Evolutionary conservation across 495 filamentous ascomycete genomes (phyloP).

Genomic region (Delitschia confertaspora): DNA sequence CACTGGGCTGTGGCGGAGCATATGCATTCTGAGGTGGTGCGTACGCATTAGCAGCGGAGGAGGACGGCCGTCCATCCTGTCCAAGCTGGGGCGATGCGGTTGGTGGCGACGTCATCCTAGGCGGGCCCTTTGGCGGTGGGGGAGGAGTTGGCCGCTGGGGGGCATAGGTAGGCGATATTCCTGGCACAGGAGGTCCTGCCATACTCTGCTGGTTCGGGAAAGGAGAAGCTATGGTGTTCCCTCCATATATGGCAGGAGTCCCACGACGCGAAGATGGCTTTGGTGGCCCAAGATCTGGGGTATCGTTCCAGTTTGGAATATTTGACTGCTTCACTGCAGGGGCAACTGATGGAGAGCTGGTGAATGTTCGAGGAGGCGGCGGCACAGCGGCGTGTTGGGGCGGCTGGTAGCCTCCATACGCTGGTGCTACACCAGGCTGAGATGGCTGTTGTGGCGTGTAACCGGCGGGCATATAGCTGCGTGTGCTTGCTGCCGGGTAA

Average conservation of each 20-base stretch:
- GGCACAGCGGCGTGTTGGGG: slow-evolving; percentile 36
- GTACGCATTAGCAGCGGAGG: slow-evolving; percentile 64
- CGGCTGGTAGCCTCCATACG: slow-evolving; percentile 33
- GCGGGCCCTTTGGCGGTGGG: slow-evolving; percentile 49
- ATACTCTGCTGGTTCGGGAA: slow-evolving; percentile 50
- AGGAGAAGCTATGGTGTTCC: slow-evolving; percentile 52
- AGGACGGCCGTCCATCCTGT: slow-evolving; percentile 42
- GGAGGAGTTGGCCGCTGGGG: slow-evolving; percentile 40
- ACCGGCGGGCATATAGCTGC: slow-evolving; percentile 55
- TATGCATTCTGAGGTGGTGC: slow-evolving; percentile 47
- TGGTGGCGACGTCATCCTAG: slow-evolving; percentile 48
- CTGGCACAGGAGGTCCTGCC: slow-evolving; percentile 26
- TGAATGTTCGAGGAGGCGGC: slow-evolving; percentile 50
- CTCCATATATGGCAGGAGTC: slow-evolving; percentile 57
- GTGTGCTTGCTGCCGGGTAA: slow-evolving; percentile 7
- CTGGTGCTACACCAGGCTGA: too few relatives aligned
- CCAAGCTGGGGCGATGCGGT: slow-evolving; percentile 39
- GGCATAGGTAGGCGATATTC: slow-evolving; percentile 38
- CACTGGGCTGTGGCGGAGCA: slow-evolving; percentile 34
- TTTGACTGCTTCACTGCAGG: slow-evolving; percentile 59
- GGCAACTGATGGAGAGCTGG: slow-evolving; percentile 54
- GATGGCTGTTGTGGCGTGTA: slow-evolving; percentile 44
- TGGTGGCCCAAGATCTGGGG: slow-evolving; percentile 71
- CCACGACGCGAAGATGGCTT: slow-evolving; percentile 56
- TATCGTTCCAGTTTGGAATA: slow-evolving; percentile 84